Percentiles rank a stretch among this genome's conserved stretches.
These are phyloP conservation scores for Peronospora farinosa DNA, from an alignment of 352 stramenopile species.

Conservation along the genomic window DNA sequence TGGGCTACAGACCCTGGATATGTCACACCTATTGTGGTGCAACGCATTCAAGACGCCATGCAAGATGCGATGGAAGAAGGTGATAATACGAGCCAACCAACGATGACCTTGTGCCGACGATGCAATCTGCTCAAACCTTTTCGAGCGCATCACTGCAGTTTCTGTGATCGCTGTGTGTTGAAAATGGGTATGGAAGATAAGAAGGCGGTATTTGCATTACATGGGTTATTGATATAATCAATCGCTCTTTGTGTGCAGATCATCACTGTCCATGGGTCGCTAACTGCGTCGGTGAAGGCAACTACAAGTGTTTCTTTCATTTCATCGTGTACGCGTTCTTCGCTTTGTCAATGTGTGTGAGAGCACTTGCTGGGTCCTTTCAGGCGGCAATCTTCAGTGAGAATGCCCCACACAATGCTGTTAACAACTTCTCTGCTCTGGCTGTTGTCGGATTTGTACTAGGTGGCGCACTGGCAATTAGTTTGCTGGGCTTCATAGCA, in stretches of 20 bases:
- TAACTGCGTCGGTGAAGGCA: slow-evolving; percentile 76
- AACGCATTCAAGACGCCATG: slow-evolving; percentile 52
- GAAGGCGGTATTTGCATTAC: too few species aligned
- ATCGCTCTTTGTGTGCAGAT: slow-evolving; percentile 58
- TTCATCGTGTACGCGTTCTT: slow-evolving; percentile 79
- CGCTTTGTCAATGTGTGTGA: slow-evolving; percentile 50
- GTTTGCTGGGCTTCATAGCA: slow-evolving; percentile 62
- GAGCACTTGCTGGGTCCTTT: slow-evolving; percentile 52
- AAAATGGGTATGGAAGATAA: slow-evolving; percentile 65
- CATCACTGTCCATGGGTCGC: slow-evolving; percentile 97
- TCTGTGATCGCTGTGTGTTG: slow-evolving; percentile 79
- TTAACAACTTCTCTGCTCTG: slow-evolving; percentile 31
- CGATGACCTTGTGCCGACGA: slow-evolving; percentile 40
- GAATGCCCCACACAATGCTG: slow-evolving; percentile 9
- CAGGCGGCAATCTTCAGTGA: slow-evolving; percentile 25
- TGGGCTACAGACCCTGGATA: slow-evolving; percentile 62
- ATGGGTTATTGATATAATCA: too few species aligned
- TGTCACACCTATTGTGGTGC: slow-evolving; percentile 55
- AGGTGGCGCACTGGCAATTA: slow-evolving; percentile 56
- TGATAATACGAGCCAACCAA: slow-evolving; percentile 10
- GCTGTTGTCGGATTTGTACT: slow-evolving; percentile 70
- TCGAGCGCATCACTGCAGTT: slow-evolving; percentile 79
- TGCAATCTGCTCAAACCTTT: slow-evolving; percentile 76
- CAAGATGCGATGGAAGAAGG: slow-evolving; percentile 57
- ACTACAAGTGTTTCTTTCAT: slow-evolving; percentile 87